phyloP scores from a whole-genome alignment of 192 early-diverging fungal genomes.

The Gonapodya sp. region DNA sequence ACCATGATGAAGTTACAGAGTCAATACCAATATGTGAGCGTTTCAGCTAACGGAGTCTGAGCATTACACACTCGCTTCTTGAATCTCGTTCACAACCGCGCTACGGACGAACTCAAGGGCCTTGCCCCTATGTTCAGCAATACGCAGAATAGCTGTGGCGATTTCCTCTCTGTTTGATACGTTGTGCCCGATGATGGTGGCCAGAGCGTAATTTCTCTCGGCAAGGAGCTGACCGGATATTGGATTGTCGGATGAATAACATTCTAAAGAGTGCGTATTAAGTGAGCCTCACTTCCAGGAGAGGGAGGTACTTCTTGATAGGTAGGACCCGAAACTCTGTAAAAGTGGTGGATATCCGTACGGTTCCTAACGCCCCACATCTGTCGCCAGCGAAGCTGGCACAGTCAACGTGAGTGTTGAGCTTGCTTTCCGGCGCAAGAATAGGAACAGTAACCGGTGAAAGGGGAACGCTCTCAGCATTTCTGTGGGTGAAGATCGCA shows the following conservation, averaged over 20 bases:
- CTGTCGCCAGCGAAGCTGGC: neutral
- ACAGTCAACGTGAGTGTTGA: neutral
- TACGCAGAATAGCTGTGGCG: neutral
- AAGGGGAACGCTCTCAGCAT: neutral
- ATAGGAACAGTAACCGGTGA: neutral
- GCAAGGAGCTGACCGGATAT: neutral
- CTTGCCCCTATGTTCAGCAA: neutral
- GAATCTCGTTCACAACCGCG: neutral
- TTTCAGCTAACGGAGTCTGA: too few relatives aligned
- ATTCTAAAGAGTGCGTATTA: neutral
- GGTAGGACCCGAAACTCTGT: neutral
- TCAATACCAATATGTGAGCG: too few relatives aligned
- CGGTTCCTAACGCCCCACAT: neutral
- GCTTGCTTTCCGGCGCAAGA: neutral
- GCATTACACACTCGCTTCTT: neutral
- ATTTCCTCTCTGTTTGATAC: neutral
- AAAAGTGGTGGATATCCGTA: neutral
- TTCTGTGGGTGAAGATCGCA: neutral
- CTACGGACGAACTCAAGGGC: neutral
- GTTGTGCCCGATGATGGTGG: neutral
- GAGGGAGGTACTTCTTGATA: neutral
- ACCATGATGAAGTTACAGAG: too few relatives aligned
- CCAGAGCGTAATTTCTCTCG: neutral
- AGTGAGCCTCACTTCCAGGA: neutral
- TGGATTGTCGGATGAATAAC: neutral